Conservation (phyloP, 2,329 filamentous ascomycete species). For the Eutypa lata region DNA sequence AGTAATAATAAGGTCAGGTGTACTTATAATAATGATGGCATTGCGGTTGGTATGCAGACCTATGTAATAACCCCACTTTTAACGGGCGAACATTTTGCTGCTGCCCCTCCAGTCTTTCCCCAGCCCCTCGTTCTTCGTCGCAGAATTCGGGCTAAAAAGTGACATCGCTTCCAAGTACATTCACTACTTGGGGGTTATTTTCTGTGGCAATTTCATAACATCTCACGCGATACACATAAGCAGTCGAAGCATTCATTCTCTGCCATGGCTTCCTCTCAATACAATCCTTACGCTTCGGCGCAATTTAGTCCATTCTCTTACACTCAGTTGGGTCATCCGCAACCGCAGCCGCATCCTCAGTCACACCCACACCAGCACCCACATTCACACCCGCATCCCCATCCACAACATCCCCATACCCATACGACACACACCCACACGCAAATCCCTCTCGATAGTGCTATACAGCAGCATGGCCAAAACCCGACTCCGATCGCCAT, state of each 20-base stretch:
- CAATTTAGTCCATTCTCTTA: background rate
- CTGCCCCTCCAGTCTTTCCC: too few relatives aligned
- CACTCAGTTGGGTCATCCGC: background rate
- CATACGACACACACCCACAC: slow-evolving; percentile 3
- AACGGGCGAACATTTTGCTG: too few relatives aligned
- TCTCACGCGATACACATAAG: too few relatives aligned
- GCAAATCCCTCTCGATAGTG: background rate
- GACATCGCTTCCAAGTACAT: too few relatives aligned
- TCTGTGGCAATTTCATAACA: too few relatives aligned
- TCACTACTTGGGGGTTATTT: too few relatives aligned
- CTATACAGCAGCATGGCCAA: slow-evolving; percentile 3
- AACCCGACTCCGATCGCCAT: background rate
- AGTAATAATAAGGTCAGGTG: too few relatives aligned
- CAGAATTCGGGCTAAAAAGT: too few relatives aligned
- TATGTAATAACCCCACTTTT: too few relatives aligned
- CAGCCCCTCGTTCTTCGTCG: too few relatives aligned
- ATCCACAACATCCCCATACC: background rate
- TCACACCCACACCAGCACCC: slow-evolving; percentile 6
- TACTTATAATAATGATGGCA: too few relatives aligned
- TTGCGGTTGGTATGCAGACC: too few relatives aligned
- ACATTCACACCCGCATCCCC: slow-evolving; percentile 4
- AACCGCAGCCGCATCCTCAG: background rate
- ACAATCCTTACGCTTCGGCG: background rate
- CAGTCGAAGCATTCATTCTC: background rate
- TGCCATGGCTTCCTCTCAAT: background rate